These are phyloP conservation scores for Daedaleopsis nitida DNA, from an alignment of 768 basidiomycete species.

Conservation along the genomic window DNA sequence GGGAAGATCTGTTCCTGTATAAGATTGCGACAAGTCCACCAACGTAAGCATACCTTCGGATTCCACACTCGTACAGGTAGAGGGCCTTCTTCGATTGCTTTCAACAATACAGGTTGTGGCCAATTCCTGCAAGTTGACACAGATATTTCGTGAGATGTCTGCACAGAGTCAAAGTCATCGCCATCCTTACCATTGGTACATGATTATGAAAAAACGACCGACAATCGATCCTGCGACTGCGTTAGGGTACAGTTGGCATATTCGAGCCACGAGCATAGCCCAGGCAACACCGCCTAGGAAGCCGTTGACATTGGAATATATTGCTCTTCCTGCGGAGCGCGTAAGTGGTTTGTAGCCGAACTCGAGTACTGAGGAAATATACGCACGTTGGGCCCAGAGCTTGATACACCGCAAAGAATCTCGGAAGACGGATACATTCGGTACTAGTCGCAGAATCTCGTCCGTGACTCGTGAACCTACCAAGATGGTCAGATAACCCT, in stretches of 20 bases:
- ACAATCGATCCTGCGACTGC: constrained; percentile 94
- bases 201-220: constrained; percentile 97
- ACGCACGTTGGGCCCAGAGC: constrained; percentile 93
- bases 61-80: constrained; percentile 97
- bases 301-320: constrained; percentile 97
- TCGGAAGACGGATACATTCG: constrained; percentile 91
- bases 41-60: constrained; percentile 64
- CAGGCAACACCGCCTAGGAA: constrained; percentile 98
- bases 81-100: constrained; percentile 95
- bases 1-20: constrained; percentile 70
- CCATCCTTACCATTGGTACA: constrained; percentile 85
- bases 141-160: not conserved
- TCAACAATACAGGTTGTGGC: constrained; percentile 97
- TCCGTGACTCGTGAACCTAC: constrained; percentile 94
- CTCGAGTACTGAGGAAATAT: not conserved
- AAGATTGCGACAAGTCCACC: not conserved
- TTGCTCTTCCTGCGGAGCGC: constrained; percentile 72
- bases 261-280: constrained; percentile 98
- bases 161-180: not conserved
- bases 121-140: constrained; percentile 66
- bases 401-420: constrained; percentile 95
- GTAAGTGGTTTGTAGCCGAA: not conserved
- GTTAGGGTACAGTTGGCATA: constrained; percentile 97
- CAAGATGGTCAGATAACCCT: constrained; percentile 3
- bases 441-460: constrained; percentile 92